Conservation (phyloP, 2,329 filamentous ascomycete species). For the Paradendryphiella salina region DNA sequence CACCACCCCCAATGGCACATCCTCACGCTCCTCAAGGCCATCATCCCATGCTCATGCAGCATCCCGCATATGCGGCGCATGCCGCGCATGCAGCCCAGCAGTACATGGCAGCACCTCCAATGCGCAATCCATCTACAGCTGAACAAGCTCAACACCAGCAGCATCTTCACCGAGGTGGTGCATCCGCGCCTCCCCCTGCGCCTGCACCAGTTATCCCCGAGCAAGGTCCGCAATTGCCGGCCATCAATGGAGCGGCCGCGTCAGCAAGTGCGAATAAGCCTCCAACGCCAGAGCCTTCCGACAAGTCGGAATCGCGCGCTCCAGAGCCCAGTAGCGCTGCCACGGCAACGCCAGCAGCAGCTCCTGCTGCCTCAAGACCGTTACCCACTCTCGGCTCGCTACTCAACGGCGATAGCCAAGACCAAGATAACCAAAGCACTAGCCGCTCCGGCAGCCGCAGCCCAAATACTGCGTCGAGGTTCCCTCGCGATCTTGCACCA, state of each 20-base stretch:
- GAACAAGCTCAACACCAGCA: constrained; percentile 47
- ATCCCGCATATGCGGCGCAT: constrained; percentile 35
- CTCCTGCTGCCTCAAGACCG: constrained; percentile 36
- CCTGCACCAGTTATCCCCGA: constrained; percentile 32
- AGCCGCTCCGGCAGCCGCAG: constrained; percentile 51
- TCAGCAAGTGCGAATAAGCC: constrained; percentile 32
- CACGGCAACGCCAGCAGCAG: constrained; percentile 5
- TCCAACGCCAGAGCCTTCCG: constrained; percentile 35
- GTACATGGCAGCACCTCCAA: constrained; percentile 44
- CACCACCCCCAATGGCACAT: constrained; percentile 46
- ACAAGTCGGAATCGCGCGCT: constrained; percentile 51
- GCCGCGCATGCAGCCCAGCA: constrained; percentile 40
- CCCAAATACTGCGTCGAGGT: constrained; percentile 38
- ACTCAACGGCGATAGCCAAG: constrained; percentile 37
- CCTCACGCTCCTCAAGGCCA: constrained; percentile 45
- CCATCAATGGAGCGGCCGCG: constrained; percentile 36
- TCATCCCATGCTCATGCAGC: constrained; percentile 34
- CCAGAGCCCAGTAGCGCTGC: constrained; percentile 38
- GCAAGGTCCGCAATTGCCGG: constrained; percentile 44
- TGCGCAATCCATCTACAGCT: constrained; percentile 48
- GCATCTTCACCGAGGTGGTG: constrained; percentile 36
- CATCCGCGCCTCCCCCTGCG: constrained; percentile 24
- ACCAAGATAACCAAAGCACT: constrained; percentile 37
- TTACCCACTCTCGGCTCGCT: constrained; percentile 53
- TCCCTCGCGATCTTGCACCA: constrained; percentile 39